Evolutionary conservation across 176 grass and related monocot genomes (phyloP).

Genomic region (Dendrocalamus sinicus): DNA sequence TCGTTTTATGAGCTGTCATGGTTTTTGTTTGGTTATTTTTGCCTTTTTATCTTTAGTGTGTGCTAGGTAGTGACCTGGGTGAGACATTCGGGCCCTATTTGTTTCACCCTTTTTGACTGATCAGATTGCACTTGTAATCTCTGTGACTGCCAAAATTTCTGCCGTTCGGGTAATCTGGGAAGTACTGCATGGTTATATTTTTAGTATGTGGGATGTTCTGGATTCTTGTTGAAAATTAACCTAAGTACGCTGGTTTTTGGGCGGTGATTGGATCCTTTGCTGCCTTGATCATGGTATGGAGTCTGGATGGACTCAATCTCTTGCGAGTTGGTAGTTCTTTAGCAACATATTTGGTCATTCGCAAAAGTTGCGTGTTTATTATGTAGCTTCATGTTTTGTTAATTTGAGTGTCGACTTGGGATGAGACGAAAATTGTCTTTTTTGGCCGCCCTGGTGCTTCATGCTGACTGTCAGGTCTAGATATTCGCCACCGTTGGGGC

Average conservation of each 20-base stretch:
- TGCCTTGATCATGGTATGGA: background rate
- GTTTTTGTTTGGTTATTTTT: constrained; percentile 26
- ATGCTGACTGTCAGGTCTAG: too few relatives aligned
- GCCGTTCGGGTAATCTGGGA: background rate
- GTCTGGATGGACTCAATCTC: background rate
- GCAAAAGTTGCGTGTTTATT: too few relatives aligned
- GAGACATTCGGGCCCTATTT: constrained; percentile 1
- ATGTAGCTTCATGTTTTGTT: too few relatives aligned
- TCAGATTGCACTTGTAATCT: background rate
- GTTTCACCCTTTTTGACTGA: background rate
- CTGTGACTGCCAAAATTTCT: background rate
- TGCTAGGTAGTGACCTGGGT: constrained; percentile 25
- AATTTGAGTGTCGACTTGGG: too few relatives aligned
- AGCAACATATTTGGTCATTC: background rate
- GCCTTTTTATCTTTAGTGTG: background rate
- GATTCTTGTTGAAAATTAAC: background rate
- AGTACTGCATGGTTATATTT: background rate
- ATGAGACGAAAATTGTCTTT: too few relatives aligned
- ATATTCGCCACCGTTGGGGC: too few relatives aligned
- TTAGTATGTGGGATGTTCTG: background rate
- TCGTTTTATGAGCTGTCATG: background rate
- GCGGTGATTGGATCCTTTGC: background rate
- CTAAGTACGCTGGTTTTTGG: background rate
- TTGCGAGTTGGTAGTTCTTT: background rate
- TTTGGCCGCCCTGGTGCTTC: too few relatives aligned